Base-by-base conservation (phyloP, 2,329 filamentous ascomycete species). In the Penicillium polonicum region DNA sequence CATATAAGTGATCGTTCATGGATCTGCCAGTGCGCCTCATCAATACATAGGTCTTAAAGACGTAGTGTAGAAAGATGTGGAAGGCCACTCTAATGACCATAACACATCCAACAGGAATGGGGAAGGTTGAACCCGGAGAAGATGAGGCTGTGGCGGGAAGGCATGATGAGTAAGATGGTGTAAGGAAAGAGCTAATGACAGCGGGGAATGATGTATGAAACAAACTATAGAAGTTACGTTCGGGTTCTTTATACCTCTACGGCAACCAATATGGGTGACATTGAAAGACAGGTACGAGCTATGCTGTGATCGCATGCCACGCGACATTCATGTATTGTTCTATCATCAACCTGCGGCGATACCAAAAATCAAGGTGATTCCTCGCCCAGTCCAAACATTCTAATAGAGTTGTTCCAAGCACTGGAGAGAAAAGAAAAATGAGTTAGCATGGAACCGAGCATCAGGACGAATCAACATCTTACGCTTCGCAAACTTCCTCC, bases 401-500 rank as follows among this genome's bases (percentile, higher is more conserved):
- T 81, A 56, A 87, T 82, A 0, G 90, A 94, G 73, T 96, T 96
- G 44, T 77, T 82, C 91, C 91, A 95, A 5, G 90, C 88, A 27
- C 80, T 83, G 55, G 17, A 10, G 19, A n/a, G 33, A 53, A 7
- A 27, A 51, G 52, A 52, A 23, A 23, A 33, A 41, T 38, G 9
- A 7, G 53, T 72, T 61, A 75, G 68, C 64, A 58, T 60, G 38
- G 35, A n/a, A 33, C 25, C 17, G 51, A 23, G 15, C 3, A 19
- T 17, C 19, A 29, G 10, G 7, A 29, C 4, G 2, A 48, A 42
- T 36, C 15, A 13, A 39, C 45, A 19, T 81, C 84, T 77, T 76
- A 85, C 72, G 88, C 88, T 76, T 97, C 91, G 69, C 88, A 91
- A 21, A 99, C 88, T 70, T 93, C 88, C 70, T 95, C 87, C 0